Percentiles rank a stretch among this genome's conserved stretches.
phyloP scores from a whole-genome alignment of 106 monocot species.

The Ottelia alismoides region DNA sequence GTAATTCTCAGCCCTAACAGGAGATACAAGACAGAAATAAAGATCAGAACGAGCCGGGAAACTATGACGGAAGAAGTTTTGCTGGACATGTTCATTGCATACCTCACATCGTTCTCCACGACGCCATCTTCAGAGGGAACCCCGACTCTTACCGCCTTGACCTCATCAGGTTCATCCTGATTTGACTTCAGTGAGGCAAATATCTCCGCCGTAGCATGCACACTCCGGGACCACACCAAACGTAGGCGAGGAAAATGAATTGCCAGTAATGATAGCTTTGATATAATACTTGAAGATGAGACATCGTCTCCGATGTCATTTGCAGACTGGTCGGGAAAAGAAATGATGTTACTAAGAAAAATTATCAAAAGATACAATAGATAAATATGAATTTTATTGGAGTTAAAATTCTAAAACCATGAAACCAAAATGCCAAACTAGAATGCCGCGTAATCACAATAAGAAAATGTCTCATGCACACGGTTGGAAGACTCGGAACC shows the following conservation, averaged over 20 bases:
- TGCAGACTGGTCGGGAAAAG: slow-evolving; percentile 39
- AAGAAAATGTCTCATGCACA: no score
- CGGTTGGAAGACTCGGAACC: no score
- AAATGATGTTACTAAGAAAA: not conserved
- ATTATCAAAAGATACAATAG: no score
- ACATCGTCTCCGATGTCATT: slow-evolving; percentile 90
- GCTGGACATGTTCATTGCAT: slow-evolving; percentile 3
- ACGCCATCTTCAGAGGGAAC: slow-evolving; percentile 89
- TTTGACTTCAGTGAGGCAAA: slow-evolving; percentile 87
- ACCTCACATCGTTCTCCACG: slow-evolving; percentile 89
- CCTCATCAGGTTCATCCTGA: slow-evolving; percentile 97
- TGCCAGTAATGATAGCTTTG: slow-evolving; percentile 86
- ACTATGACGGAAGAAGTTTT: not conserved
- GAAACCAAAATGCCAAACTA: no score
- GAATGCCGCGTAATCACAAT: no score
- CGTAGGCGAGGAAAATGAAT: slow-evolving; percentile 93
- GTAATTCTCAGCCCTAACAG: slow-evolving; percentile 91
- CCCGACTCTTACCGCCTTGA: slow-evolving; percentile 74
- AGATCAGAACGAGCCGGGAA: not conserved
- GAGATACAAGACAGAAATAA: slow-evolving; percentile 1
- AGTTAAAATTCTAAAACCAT: no score
- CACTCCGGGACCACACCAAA: slow-evolving; percentile 87
- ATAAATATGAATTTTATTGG: no score
- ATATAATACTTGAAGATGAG: slow-evolving; percentile 71
- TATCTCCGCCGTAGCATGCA: slow-evolving; percentile 95